phyloP scores from a whole-genome alignment of 2,329 filamentous ascomycete species.

The Verticillium tricorpus region DNA sequence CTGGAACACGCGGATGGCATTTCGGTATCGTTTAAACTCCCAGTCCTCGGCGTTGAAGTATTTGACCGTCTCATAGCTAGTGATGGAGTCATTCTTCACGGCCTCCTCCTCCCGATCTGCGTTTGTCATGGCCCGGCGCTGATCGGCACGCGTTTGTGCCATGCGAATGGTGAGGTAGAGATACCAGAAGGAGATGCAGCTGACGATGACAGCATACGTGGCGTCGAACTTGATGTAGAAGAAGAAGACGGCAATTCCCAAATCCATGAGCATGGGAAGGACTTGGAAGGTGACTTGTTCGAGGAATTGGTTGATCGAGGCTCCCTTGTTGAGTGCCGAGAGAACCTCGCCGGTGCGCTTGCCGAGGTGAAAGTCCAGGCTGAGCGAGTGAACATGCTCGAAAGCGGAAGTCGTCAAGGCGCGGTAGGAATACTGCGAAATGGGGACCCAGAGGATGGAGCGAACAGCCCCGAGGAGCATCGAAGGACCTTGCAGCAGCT shows the following conservation, averaged over 20 bases:
- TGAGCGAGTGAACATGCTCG: constrained; percentile 93
- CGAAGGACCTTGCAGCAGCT: constrained; percentile 82
- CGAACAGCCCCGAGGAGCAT: constrained; percentile 80
- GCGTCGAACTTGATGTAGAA: constrained; percentile 72
- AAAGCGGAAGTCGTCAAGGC: constrained; percentile 93
- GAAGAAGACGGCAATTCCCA: constrained; percentile 78
- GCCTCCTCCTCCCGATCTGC: constrained; percentile 92
- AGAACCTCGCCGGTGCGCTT: constrained; percentile 96
- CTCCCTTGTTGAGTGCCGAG: constrained; percentile 92
- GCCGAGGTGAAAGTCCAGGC: constrained; percentile 91
- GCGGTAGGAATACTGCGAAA: constrained; percentile 94
- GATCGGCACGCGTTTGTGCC: constrained; percentile 87
- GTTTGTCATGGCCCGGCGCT: constrained; percentile 91
- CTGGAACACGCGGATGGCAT: constrained; percentile 68
- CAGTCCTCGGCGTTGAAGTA: constrained; percentile 84
- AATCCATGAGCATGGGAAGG: constrained; percentile 87
- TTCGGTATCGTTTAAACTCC: constrained; percentile 69
- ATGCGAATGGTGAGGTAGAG: constrained; percentile 94
- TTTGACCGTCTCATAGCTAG: constrained; percentile 95
- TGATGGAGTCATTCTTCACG: constrained; percentile 97
- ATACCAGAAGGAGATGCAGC: constrained; percentile 91
- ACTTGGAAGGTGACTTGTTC: constrained; percentile 97
- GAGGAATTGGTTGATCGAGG: constrained; percentile 91
- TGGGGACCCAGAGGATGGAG: constrained; percentile 88
- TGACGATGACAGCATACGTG: constrained; percentile 77